These are phyloP conservation scores for Diaporthe sp. DNA, from an alignment of 2,329 filamentous ascomycete genomes.

Conservation along the genomic window DNA sequence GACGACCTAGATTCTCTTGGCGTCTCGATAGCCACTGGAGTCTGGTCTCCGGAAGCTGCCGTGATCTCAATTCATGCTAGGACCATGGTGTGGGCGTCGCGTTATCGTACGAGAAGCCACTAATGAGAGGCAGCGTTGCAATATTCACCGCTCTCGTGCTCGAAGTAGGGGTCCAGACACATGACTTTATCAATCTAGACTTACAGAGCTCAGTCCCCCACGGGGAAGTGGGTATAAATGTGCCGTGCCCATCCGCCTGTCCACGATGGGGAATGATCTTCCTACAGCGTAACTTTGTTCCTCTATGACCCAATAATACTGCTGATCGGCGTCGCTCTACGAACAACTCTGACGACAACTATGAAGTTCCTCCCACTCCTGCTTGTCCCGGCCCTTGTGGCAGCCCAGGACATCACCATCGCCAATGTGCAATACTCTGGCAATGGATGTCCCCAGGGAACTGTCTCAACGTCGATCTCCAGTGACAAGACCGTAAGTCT, in stretches of 20 bases:
- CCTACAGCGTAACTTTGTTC: constrained; percentile 1
- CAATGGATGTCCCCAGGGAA: constrained; percentile 60
- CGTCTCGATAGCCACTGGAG: background rate
- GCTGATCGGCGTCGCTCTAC: background rate
- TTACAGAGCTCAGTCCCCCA: background rate
- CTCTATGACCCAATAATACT: background rate
- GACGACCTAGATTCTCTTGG: constrained; percentile 28
- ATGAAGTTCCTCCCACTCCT: constrained; percentile 26
- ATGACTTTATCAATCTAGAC: background rate
- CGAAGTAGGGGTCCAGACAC: background rate
- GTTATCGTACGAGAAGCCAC: constrained; percentile 26
- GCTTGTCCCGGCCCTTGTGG: constrained; percentile 13
- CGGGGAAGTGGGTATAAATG: constrained; percentile 18
- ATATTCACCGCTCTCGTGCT: background rate
- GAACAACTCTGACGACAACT: background rate
- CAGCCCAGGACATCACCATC: constrained; percentile 53
- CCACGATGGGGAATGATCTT: constrained; percentile 30
- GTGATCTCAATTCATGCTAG: background rate
- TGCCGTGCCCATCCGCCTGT: background rate
- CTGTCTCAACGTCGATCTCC: constrained; percentile 59
- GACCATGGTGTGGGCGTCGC: background rate
- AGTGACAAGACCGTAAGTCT: constrained; percentile 57
- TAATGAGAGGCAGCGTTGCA: constrained; percentile 8
- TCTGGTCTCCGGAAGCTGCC: background rate
- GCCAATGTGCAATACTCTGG: constrained; percentile 57